Percentiles rank a stretch among this genome's conserved stretches.
Conservation (phyloP, 208 protist genomes). For the Kentomonas sorsogonicus region DNA sequence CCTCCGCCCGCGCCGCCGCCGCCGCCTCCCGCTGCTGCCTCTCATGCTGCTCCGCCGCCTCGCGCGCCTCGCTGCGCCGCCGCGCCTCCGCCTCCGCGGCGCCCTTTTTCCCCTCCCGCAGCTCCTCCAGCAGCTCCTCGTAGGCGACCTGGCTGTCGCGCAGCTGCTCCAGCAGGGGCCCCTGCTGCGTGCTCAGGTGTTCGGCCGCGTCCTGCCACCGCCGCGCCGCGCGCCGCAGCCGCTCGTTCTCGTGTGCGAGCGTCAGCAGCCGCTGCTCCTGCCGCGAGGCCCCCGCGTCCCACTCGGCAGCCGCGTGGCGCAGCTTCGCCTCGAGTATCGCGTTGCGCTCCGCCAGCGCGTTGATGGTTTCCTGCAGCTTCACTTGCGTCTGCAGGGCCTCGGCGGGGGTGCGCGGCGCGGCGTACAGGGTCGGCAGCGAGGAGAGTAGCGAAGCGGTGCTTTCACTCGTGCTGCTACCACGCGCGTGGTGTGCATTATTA, state of each 20-base stretch:
- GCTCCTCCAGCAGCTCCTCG: conserved; percentile 13
- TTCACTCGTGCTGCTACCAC: too few relatives aligned
- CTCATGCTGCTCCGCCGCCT: conserved; percentile 4
- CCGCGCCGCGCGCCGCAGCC: conserved; percentile 19
- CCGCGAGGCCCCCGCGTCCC: conserved; percentile 25
- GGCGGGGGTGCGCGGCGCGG: conserved; percentile 36
- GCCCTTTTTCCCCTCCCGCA: conserved; percentile 16
- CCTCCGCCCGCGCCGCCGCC: conserved; percentile 2
- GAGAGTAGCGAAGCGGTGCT: conserved; percentile 11
- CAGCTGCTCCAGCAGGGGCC: conserved; percentile 9
- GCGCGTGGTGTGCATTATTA: too few relatives aligned
- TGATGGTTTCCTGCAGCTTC: conserved; percentile 44
- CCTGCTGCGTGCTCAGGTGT: conserved; percentile 21
- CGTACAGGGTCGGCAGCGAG: conserved; percentile 41
- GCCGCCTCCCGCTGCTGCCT: not conserved
- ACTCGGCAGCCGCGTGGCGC: conserved; percentile 23
- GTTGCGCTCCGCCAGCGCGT: conserved; percentile 29
- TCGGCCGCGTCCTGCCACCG: conserved; percentile 33
- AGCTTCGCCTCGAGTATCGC: conserved; percentile 23
- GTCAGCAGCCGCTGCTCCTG: conserved; percentile 28
- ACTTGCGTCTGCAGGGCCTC: conserved; percentile 53
- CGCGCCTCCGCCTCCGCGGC: conserved; percentile 11
- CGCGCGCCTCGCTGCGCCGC: conserved; percentile 1
- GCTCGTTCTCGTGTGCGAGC: conserved; percentile 30
- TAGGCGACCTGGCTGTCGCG: conserved; percentile 14